phyloP scores from a whole-genome alignment of 169 alveolate genomes.

The Plasmodium coatneyi region DNA sequence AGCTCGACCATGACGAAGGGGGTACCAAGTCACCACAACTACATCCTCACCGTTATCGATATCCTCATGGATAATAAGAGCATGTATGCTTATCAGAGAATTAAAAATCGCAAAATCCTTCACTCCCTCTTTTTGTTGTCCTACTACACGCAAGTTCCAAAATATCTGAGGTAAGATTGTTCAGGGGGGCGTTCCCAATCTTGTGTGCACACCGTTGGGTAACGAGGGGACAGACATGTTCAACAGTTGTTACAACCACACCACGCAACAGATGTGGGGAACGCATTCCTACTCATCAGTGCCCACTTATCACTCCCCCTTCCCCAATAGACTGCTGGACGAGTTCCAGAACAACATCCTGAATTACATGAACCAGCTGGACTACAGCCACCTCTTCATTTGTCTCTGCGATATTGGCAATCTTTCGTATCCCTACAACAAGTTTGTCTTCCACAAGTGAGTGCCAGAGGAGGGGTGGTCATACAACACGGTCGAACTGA shows the following conservation, averaged over 20 bases:
- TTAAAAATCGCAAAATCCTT: slow-evolving; percentile 23
- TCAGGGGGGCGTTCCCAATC: background rate
- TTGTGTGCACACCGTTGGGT: too few species aligned
- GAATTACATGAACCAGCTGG: slow-evolving; percentile 54
- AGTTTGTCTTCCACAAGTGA: slow-evolving; percentile 50
- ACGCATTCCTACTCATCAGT: background rate
- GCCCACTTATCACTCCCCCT: background rate
- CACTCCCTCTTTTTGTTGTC: slow-evolving; percentile 55
- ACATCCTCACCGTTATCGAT: slow-evolving; percentile 43
- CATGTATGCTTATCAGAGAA: slow-evolving; percentile 67
- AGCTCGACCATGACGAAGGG: slow-evolving; percentile 7
- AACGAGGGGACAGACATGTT: too few species aligned
- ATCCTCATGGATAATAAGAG: slow-evolving; percentile 65
- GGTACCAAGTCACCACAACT: slow-evolving; percentile 15
- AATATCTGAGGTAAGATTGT: slow-evolving; percentile 9
- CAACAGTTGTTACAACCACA: too few species aligned
- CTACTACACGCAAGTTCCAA: slow-evolving; percentile 51
- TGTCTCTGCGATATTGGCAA: slow-evolving; percentile 65
- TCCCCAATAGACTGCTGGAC: slow-evolving; percentile 17
- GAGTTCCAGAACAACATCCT: slow-evolving; percentile 39
- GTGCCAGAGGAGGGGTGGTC: background rate
- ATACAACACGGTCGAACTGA: background rate
- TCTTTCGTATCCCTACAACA: slow-evolving; percentile 38
- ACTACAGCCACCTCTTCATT: slow-evolving; percentile 36
- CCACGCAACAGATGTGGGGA: background rate